These are phyloP conservation scores for Colletotrichum aenigma DNA, from an alignment of 2,329 filamentous ascomycete species.

Conservation along the genomic window DNA sequence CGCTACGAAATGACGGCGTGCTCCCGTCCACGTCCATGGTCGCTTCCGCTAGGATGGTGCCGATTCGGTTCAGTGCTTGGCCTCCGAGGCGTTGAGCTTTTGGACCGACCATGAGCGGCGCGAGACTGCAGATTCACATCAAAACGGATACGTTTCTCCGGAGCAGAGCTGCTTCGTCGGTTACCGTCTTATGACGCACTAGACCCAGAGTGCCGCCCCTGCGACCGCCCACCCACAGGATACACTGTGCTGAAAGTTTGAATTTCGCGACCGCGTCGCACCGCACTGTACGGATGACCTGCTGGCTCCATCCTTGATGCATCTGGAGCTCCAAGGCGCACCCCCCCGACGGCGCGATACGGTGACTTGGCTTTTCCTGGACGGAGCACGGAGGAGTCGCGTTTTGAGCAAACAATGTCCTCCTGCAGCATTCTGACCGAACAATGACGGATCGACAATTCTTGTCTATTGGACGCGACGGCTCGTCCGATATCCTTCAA, in stretches of 20 bases:
- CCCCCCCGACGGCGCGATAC: neutral
- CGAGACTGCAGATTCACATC: neutral
- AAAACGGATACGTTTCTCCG: neutral
- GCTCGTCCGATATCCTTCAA: neutral
- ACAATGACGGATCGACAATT: slow-evolving; percentile 1
- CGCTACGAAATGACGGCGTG: neutral
- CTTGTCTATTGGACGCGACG: neutral
- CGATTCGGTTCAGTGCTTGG: neutral
- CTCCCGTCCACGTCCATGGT: neutral
- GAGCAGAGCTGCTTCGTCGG: neutral
- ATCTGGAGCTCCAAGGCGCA: neutral
- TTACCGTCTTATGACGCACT: slow-evolving; percentile 19
- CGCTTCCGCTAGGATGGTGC: neutral
- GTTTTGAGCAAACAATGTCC: neutral
- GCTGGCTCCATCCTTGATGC: neutral
- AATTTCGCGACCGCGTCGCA: neutral
- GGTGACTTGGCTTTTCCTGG: neutral
- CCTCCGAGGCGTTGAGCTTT: neutral
- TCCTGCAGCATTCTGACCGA: neutral
- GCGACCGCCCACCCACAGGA: neutral
- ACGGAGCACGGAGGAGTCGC: neutral
- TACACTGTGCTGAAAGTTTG: slow-evolving; percentile 12
- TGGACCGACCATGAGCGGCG: neutral
- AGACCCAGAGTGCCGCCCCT: neutral
- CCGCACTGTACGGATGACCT: neutral